Percentiles rank a stretch among this genome's conserved stretches.
Evolutionary conservation across 129 eudicot species (phyloP).

Genomic region (Ambrosia trifida): DNA sequence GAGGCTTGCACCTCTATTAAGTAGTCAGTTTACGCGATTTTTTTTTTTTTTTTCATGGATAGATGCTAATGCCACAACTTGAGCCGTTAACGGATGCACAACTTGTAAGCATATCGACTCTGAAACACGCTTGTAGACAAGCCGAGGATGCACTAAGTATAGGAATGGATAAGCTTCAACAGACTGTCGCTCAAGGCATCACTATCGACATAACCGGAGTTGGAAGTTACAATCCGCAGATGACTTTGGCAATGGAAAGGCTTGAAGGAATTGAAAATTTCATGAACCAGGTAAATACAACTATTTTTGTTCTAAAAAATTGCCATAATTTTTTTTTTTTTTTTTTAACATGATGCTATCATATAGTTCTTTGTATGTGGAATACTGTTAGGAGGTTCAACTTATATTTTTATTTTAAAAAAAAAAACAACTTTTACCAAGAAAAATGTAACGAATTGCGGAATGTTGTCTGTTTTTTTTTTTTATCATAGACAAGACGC

Average conservation of each 20-base stretch:
- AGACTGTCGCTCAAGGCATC: slow-evolving; percentile 68
- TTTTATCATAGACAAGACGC: too few relatives aligned
- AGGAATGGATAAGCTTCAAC: slow-evolving; percentile 90
- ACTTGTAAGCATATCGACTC: slow-evolving; percentile 41
- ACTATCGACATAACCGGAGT: slow-evolving; percentile 34
- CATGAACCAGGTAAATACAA: slow-evolving; percentile 64
- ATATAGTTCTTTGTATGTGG: too few relatives aligned
- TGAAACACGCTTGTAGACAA: slow-evolving; percentile 75
- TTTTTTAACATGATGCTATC: too few relatives aligned
- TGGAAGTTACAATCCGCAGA: slow-evolving; percentile 52
- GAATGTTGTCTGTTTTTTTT: too few relatives aligned
- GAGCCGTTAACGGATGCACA: slow-evolving; percentile 68
- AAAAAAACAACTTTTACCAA: too few relatives aligned
- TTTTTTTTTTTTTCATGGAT: slow-evolving; percentile 14
- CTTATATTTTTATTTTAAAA: too few relatives aligned
- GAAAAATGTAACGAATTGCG: too few relatives aligned
- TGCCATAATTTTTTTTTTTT: too few relatives aligned
- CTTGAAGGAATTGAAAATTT: slow-evolving; percentile 75
- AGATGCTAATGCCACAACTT: slow-evolving; percentile 77
- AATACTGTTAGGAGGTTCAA: too few relatives aligned
- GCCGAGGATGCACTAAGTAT: slow-evolving; percentile 90
- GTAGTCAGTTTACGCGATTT: neutral
- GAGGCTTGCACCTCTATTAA: too few relatives aligned
- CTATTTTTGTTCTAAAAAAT: neutral
- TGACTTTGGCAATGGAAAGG: slow-evolving; percentile 65